Percentiles rank a stretch among this genome's conserved stretches.
Evolutionary conservation across 306 rosid species (phyloP).

Genomic region (Astragalus glycyphyllos): DNA sequence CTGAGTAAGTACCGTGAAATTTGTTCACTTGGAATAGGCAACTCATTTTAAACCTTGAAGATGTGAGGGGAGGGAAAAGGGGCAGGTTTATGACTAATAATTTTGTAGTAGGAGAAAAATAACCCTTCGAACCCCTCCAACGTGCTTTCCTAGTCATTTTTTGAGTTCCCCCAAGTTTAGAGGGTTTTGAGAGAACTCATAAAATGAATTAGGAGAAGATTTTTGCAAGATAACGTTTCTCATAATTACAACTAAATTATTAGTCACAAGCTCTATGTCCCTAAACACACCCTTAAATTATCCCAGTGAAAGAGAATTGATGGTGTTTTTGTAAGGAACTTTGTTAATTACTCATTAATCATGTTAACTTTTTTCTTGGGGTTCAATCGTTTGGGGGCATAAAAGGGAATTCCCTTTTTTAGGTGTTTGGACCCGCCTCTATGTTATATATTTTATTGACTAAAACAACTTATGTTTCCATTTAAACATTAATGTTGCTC

Average conservation of each 20-base stretch:
- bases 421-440: neutral
- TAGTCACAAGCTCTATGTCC: no score
- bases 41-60: neutral
- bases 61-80: no score
- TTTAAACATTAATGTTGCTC: conserved; percentile 19
- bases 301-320: neutral
- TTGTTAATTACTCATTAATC: neutral
- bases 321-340: conserved; percentile 15
- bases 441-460: conserved; percentile 17
- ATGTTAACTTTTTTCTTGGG: neutral
- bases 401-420: neutral
- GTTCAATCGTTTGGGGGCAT: conserved; percentile 1
- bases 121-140: no score
- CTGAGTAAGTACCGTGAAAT: conserved; percentile 5
- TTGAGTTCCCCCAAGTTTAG: no score
- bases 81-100: no score
- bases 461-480: neutral
- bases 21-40: neutral
- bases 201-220: no score
- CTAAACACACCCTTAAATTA: neutral
- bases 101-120: no score
- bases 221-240: no score
- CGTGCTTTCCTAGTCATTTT: no score
- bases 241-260: no score
- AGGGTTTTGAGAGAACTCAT: no score